Evolutionary conservation across 140 eudicot genomes (phyloP), one percentile per base, ranked within the genome.

Genomic region (Flaveria floridana): DNA sequence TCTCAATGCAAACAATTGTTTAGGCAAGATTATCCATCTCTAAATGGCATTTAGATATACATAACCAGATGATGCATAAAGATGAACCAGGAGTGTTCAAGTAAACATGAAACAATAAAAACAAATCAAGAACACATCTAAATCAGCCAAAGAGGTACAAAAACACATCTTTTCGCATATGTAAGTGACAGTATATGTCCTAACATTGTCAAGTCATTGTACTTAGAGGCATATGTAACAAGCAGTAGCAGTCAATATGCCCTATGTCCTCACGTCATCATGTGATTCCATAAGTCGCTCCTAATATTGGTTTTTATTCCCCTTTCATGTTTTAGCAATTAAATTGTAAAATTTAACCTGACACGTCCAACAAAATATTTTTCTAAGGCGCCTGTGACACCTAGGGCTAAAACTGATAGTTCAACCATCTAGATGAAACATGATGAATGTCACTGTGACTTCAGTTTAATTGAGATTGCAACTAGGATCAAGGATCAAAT

Each of bases 121-220:
- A 37, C 72, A 48, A 72, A 64, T 34, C 58, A 63, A 79, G 68
- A 21, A 1, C 20, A 68, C 64, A 71, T 79, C 19, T 70, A 71
- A 10, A 57, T 34, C 41, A 34, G 41, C 41, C 7, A 34, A 20
- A 20, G 48, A 13, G 46, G 37, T 23, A 51, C 51, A 48, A 46
- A 23, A 39, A 70, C 42, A 50, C 20, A 65, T 48, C 25, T 65
- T 51, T 12, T 23, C 2, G 18, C 66, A 59, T 59, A 59, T 37
- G 19, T 23, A 59, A 58, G 20, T 48, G 6, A 13, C 14, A 48
- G 53, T 48, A 48, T 68, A 68, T 44, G 47, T 15, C 41, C 26
- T 66, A 15, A 42, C 2, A 26, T 12, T 28, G 13, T 61, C 42
- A 61, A 7, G 42, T 11, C 42, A 61, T 28, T 28, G 20, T 13